phyloP scores from a whole-genome alignment of 106 monocot species.

The Posidonia australis region DNA sequence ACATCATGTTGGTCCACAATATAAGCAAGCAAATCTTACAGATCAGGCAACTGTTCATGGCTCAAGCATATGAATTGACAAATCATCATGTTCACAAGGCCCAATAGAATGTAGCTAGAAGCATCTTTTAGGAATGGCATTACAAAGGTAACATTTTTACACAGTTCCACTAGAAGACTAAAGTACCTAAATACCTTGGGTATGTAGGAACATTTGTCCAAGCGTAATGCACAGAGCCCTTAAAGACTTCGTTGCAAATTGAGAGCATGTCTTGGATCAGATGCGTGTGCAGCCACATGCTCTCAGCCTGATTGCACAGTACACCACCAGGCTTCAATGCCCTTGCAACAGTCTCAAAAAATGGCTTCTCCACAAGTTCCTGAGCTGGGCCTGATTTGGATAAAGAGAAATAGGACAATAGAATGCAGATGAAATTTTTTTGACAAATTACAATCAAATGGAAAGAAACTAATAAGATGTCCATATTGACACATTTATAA shows the following conservation, averaged over 20 bases:
- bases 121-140: too few relatives aligned
- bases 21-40: too few relatives aligned
- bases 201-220: slow-evolving; percentile 99
- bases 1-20: too few relatives aligned
- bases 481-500: too few relatives aligned
- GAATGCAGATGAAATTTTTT: neutral
- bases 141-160: too few relatives aligned
- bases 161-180: too few relatives aligned
- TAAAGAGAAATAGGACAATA: neutral
- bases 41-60: too few relatives aligned
- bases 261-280: slow-evolving; percentile 93
- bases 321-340: slow-evolving; percentile 83
- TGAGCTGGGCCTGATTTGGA: slow-evolving; percentile 62
- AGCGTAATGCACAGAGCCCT: slow-evolving; percentile 89
- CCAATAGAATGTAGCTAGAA: too few relatives aligned
- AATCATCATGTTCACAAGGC: too few relatives aligned
- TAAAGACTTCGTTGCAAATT: slow-evolving; percentile 63
- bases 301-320: slow-evolving; percentile 93
- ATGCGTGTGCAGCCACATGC: slow-evolving; percentile 99
- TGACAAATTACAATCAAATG: neutral
- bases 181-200: slow-evolving; percentile 54
- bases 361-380: slow-evolving; percentile 91
- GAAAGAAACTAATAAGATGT: neutral
- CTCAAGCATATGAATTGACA: too few relatives aligned
- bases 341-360: slow-evolving; percentile 74